phyloP scores from a whole-genome alignment of 2,329 filamentous ascomycete genomes.

The Aspergillus proliferans region DNA sequence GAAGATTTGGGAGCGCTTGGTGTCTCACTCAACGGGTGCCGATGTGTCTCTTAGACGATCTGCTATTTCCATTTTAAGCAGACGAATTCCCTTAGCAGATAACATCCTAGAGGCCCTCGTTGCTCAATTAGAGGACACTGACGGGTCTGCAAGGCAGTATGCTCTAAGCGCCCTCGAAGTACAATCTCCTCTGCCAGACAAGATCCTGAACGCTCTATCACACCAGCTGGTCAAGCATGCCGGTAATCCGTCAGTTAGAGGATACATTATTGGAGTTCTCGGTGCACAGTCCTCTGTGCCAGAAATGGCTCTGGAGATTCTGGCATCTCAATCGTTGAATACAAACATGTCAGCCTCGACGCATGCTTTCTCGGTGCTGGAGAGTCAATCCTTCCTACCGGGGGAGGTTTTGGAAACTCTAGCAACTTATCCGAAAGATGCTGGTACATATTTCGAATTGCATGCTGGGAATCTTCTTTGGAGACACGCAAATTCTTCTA shows the following conservation, averaged over 20 bases:
- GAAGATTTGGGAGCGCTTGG: background rate
- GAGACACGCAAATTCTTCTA: too few relatives aligned
- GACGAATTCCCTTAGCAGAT: background rate
- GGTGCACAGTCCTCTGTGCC: background rate
- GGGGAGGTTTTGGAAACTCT: background rate
- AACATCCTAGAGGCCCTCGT: background rate
- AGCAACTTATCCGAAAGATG: background rate
- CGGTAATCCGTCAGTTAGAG: background rate
- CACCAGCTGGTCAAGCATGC: background rate
- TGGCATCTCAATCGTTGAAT: background rate
- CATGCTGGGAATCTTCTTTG: background rate
- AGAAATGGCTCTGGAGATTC: background rate
- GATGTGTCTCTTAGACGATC: background rate
- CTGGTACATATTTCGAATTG: background rate
- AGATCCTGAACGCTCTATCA: background rate
- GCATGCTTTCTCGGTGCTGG: background rate
- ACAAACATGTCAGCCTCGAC: background rate
- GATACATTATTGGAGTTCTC: background rate
- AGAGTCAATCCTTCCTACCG: background rate
- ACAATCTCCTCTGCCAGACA: slow-evolving; percentile 26
- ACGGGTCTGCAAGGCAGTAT: background rate
- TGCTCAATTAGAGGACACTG: background rate
- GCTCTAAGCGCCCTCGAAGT: background rate
- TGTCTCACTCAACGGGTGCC: background rate
- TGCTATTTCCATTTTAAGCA: background rate